Conservation (phyloP, 108 stramenopile species). For the Hondaea fermentalgiana region DNA sequence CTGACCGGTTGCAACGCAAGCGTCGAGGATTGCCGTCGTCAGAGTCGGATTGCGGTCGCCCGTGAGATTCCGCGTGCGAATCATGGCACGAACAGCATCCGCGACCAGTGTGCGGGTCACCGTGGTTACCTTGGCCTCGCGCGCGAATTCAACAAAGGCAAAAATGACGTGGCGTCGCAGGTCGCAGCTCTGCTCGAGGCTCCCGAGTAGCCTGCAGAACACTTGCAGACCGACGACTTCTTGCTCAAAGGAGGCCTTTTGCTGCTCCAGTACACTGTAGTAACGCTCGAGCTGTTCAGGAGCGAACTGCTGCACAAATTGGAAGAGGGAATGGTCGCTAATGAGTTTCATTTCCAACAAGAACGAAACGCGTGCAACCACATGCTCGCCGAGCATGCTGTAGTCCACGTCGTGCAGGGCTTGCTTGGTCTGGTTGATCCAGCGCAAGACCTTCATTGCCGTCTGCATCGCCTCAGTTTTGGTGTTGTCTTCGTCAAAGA, state of each 20-base stretch:
- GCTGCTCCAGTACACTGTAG: background rate
- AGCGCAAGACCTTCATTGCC: slow-evolving; percentile 7
- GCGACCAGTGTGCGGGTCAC: background rate
- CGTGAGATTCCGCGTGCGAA: background rate
- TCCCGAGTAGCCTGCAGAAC: background rate
- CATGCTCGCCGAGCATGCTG: background rate
- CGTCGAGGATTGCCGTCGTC: background rate
- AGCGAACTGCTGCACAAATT: background rate
- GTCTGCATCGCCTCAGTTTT: background rate
- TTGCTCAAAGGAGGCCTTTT: background rate
- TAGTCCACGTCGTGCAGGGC: background rate
- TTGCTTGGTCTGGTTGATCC: slow-evolving; percentile 17
- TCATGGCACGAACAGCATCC: background rate
- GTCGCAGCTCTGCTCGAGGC: background rate
- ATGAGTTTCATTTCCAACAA: background rate
- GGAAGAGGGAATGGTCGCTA: background rate
- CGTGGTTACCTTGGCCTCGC: background rate
- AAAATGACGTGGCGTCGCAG: background rate
- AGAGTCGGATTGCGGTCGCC: background rate
- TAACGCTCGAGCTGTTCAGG: background rate
- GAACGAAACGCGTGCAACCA: background rate
- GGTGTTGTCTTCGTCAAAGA: background rate
- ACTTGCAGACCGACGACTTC: background rate
- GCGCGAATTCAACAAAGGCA: background rate
- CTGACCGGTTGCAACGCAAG: background rate